Evolutionary conservation across 179 eudicot genomes (phyloP), one percentile per base, ranked within the genome.

Genomic region (Vitellaria paradoxa): DNA sequence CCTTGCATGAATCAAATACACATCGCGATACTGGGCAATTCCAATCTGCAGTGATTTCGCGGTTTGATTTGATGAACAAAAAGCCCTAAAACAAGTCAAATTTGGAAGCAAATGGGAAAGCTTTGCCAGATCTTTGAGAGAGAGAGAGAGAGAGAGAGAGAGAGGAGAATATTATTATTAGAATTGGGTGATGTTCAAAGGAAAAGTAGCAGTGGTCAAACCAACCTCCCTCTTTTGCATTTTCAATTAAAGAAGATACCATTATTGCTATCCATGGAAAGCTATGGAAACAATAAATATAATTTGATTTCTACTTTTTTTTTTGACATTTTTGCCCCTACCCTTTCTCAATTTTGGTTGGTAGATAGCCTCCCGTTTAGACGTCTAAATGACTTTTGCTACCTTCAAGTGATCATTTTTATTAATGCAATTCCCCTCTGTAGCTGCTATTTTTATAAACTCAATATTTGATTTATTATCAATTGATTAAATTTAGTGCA

Each of bases 161-260:
- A 56, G 68, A 26, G 42, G 64, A 10, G 75, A 72, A 79, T n/a
- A n/a, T n/a, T n/a, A n/a, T n/a, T 4, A 45, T 74, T 26, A 64
- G 77, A 63, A 76, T 65, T 42, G 17, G 30, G 71, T n/a, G 59
- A 37, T 45, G 62, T 26, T 40, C 11, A 61, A 52, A 78, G 70
- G 23, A 12, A 50, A 72, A 23, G 76, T 24, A 80, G 87, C 88
- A 80, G 68, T 85, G 84, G 93, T 90, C 91, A 90, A 90, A 90
- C 87, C 87, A 81, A 86, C 78, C 89, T 45, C 76, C 49, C 79
- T 70, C 70, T 47, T 76, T 85, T 72, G 73, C 42, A 65, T 42
- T 21, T 52, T 70, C 26, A 52, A 70, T 20, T 30, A 40, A 24
- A 14, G 24, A 50, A 47, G 71, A 18, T 59, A 59, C 77, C 24